A percentile compares a stretch with the other conserved stretches of the same genome.
These are phyloP conservation scores for Stylosanthes scabra DNA, from an alignment of 331 rosid species.

Conservation along the genomic window DNA sequence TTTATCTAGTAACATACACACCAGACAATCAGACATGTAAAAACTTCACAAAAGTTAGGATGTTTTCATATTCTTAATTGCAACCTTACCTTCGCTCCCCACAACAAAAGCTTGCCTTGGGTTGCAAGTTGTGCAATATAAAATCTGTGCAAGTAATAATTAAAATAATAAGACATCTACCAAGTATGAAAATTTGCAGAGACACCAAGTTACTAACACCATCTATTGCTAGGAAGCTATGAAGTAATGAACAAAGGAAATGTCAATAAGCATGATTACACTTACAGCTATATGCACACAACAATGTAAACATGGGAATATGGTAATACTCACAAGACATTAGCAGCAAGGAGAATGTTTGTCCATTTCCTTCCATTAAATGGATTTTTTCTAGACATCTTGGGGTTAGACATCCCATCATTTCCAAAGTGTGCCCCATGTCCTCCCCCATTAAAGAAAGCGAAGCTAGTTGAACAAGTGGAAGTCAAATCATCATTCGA, in stretches of 20 bases:
- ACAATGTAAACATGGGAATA: conserved; percentile 22
- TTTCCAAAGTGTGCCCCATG: conserved; percentile 52
- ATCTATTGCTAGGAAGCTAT: not conserved
- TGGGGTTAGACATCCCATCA: conserved; percentile 47
- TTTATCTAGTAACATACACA: conserved; percentile 62
- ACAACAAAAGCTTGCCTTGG: conserved; percentile 68
- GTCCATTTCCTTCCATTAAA: conserved; percentile 73
- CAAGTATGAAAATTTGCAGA: conserved; percentile 17
- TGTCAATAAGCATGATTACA: not conserved
- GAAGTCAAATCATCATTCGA: conserved; percentile 50
- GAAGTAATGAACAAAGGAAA: not conserved
- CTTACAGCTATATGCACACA: conserved; percentile 9
- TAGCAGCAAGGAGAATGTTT: conserved; percentile 76
- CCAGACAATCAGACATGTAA: conserved; percentile 22
- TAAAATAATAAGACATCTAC: conserved; percentile 26
- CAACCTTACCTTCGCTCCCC: conserved; percentile 92
- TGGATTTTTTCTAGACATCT: conserved; percentile 46
- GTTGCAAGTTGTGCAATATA: conserved; percentile 76
- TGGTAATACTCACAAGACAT: conserved; percentile 71
- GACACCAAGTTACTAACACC: not conserved
- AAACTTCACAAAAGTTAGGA: not conserved
- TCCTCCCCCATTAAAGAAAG: conserved; percentile 64
- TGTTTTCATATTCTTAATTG: conserved; percentile 22
- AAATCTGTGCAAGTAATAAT: conserved; percentile 54
- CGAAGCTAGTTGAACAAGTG: conserved; percentile 57